Evolutionary conservation across 345 rosid species (phyloP).

Genomic region (Reutealis trisperma): DNA sequence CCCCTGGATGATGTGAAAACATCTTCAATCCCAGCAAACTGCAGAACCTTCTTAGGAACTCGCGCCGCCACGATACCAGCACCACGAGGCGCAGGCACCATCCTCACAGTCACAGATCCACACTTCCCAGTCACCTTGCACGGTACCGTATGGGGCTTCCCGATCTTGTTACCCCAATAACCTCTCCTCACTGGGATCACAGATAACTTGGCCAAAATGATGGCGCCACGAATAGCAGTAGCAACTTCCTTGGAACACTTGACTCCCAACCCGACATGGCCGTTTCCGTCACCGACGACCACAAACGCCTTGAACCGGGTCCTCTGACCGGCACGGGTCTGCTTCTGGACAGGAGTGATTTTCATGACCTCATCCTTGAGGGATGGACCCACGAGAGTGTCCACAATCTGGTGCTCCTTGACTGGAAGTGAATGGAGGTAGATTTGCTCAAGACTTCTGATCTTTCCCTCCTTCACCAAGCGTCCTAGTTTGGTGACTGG

Average conservation of each 20-base stretch:
- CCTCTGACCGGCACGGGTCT: constrained; percentile 76
- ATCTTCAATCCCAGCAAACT: constrained; percentile 81
- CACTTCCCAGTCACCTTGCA: constrained; percentile 78
- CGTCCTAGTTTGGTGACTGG: constrained; percentile 94
- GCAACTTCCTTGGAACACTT: constrained; percentile 77
- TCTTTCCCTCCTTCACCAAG: constrained; percentile 51
- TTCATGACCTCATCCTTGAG: constrained; percentile 97
- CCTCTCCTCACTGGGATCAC: constrained; percentile 76
- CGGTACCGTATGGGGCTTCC: constrained; percentile 68
- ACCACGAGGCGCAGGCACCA: constrained; percentile 87
- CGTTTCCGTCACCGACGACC: constrained; percentile 62
- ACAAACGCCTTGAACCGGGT: constrained; percentile 78
- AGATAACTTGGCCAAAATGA: constrained; percentile 61
- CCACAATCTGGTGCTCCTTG: constrained; percentile 86
- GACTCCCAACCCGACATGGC: constrained; percentile 73
- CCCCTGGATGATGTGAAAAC: constrained; percentile 86
- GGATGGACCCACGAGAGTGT: constrained; percentile 60
- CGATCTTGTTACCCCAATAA: constrained; percentile 82
- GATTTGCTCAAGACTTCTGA: constrained; percentile 64
- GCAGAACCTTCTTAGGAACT: constrained; percentile 86
- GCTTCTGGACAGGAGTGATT: constrained; percentile 90
- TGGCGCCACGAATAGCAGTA: constrained; percentile 66
- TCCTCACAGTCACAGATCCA: constrained; percentile 66
- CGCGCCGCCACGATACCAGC: constrained; percentile 85
- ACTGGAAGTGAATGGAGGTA: constrained; percentile 85